Evolutionary conservation across 2,329 filamentous ascomycete genomes (phyloP).

Genomic region (Graphilbum fragrans): DNA sequence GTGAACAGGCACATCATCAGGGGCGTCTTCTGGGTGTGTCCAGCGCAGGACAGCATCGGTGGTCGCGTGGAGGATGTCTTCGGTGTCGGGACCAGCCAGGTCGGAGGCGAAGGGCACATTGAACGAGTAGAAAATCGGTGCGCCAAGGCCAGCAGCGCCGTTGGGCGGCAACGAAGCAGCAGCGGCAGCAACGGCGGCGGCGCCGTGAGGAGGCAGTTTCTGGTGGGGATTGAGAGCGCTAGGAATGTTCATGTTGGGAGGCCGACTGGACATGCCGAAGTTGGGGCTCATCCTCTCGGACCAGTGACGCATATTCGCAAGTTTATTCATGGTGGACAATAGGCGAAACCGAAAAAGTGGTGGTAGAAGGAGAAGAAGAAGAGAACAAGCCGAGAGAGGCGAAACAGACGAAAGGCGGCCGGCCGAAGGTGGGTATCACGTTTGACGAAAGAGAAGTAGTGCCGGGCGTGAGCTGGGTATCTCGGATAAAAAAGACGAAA

Average conservation of each 20-base stretch:
- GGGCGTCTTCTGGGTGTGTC: slow-evolving; percentile 82
- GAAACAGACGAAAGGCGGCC: too few species aligned
- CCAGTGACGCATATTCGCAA: slow-evolving; percentile 63
- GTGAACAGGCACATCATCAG: slow-evolving; percentile 73
- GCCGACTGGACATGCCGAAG: slow-evolving; percentile 49
- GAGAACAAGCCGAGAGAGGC: too few species aligned
- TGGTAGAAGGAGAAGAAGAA: slow-evolving; percentile 5
- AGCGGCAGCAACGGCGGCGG: slow-evolving; percentile 16
- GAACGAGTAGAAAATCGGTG: slow-evolving; percentile 85
- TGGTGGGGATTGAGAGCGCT: slow-evolving; percentile 40
- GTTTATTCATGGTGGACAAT: slow-evolving; percentile 51
- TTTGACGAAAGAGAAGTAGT: too few species aligned
- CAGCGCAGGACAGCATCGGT: slow-evolving; percentile 78
- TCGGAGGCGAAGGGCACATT: slow-evolving; percentile 94
- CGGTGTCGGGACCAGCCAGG: slow-evolving; percentile 80
- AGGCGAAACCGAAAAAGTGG: slow-evolving; percentile 10
- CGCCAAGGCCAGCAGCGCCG: slow-evolving; percentile 58
- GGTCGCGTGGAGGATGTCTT: slow-evolving; percentile 90
- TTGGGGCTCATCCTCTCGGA: slow-evolving; percentile 57
- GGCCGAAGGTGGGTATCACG: too few species aligned
- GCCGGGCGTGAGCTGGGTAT: too few species aligned
- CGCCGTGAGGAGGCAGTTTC: slow-evolving; percentile 39
- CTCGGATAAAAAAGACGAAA: too few species aligned
- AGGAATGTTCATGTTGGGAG: slow-evolving; percentile 41
- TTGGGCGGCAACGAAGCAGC: slow-evolving; percentile 29